Evolutionary conservation across 768 basidiomycete genomes (phyloP).

Genomic region (Boletus fagicola): DNA sequence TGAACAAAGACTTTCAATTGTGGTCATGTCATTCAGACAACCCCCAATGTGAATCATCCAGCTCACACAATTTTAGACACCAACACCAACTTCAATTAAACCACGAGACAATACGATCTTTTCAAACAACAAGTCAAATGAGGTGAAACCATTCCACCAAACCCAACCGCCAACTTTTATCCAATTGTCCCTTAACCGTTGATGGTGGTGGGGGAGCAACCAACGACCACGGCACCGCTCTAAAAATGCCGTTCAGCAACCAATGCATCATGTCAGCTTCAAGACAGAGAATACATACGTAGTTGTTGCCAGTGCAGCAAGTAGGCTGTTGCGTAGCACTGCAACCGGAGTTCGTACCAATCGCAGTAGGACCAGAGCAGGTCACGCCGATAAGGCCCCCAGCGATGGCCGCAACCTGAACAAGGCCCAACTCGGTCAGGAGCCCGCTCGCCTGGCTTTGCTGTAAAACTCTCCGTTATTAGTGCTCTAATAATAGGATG

Average conservation of each 20-base stretch:
- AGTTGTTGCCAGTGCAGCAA: slow-evolving; percentile 6
- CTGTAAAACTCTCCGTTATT: no score
- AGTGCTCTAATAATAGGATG: no score
- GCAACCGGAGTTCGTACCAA: neutral
- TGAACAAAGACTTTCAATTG: no score
- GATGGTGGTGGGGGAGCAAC: neutral
- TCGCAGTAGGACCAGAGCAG: neutral
- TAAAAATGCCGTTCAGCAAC: neutral
- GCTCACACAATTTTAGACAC: no score
- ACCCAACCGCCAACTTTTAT: neutral
- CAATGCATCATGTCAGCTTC: neutral
- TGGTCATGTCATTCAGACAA: no score
- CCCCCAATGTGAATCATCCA: no score
- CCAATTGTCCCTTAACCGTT: neutral
- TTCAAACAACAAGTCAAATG: neutral
- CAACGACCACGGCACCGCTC: neutral
- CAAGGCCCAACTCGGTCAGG: no score
- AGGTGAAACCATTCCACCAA: neutral
- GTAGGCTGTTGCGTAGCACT: neutral
- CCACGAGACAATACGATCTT: no score
- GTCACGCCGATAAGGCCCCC: neutral
- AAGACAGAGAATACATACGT: neutral
- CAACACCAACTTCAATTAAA: no score
- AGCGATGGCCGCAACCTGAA: neutral
- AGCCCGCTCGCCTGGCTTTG: neutral